Evolutionary conservation across 2,329 filamentous ascomycete genomes (phyloP).

Genomic region (Xylogone sp.): DNA sequence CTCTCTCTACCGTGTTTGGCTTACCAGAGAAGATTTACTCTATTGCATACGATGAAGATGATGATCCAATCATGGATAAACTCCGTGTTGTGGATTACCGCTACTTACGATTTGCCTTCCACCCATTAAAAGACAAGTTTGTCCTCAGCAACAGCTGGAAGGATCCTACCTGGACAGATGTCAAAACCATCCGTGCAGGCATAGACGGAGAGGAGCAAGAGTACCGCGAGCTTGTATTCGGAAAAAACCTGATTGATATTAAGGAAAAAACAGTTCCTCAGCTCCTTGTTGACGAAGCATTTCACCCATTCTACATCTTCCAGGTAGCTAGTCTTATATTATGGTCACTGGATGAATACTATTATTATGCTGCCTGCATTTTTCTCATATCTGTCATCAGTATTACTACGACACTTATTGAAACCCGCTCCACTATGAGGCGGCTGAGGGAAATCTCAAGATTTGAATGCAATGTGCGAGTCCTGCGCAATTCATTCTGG

Average conservation of each 20-base stretch:
- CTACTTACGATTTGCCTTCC: constrained; percentile 89
- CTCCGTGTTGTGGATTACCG: constrained; percentile 84
- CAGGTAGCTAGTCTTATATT: constrained; percentile 91
- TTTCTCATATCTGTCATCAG: constrained; percentile 92
- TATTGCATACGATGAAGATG: constrained; percentile 61
- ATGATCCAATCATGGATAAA: constrained; percentile 72
- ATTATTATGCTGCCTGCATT: constrained; percentile 95
- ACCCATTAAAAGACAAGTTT: constrained; percentile 86
- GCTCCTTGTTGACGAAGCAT: constrained; percentile 86
- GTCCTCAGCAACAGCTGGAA: constrained; percentile 87
- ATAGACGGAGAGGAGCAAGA: constrained; percentile 87
- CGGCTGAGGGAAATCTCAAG: constrained; percentile 85
- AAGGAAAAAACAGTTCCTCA: constrained; percentile 81
- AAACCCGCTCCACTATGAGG: constrained; percentile 89
- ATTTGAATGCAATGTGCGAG: constrained; percentile 93
- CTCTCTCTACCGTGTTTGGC: constrained; percentile 64
- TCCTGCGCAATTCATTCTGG: constrained; percentile 95
- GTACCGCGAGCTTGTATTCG: constrained; percentile 80
- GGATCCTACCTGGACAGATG: constrained; percentile 82
- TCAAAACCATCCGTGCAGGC: constrained; percentile 70
- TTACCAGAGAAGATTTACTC: constrained; percentile 56
- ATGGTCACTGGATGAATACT: constrained; percentile 95
- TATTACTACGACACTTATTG: constrained; percentile 82
- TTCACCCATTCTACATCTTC: constrained; percentile 98
- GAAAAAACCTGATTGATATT: constrained; percentile 86